These are phyloP conservation scores for Aspergillus campestris DNA, from an alignment of 495 filamentous ascomycete species.

Conservation along the genomic window DNA sequence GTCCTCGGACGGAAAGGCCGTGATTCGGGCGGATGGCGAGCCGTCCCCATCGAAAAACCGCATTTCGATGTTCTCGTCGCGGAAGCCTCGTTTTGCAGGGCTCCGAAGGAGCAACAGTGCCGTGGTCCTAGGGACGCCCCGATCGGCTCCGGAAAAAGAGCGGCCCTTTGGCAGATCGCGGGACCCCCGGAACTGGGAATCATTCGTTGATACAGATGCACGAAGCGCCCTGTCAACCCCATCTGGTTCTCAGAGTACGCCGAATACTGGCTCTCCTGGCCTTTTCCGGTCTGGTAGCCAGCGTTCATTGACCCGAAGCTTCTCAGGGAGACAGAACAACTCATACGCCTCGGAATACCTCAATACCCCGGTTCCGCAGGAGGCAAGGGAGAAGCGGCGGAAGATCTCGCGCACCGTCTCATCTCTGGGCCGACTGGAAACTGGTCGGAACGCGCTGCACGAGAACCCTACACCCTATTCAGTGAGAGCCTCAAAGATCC, in stretches of 20 bases:
- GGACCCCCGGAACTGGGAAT: conserved; percentile 79
- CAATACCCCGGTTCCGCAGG: conserved; percentile 34
- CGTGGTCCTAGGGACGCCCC: conserved; percentile 32
- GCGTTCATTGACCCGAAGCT: conserved; percentile 32
- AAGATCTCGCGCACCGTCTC: conserved; percentile 57
- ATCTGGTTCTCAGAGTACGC: conserved; percentile 61
- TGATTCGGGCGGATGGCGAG: conserved; percentile 38
- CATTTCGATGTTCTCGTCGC: conserved; percentile 44
- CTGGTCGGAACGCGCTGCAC: conserved; percentile 15
- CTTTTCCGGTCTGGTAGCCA: conserved; percentile 59
- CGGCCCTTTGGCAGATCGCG: conserved; percentile 59
- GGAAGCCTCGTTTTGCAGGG: conserved; percentile 42
- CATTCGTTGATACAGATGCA: conserved; percentile 64
- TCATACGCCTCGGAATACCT: conserved; percentile 34
- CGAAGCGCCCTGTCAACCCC: conserved; percentile 63
- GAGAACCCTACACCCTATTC: conserved; percentile 2
- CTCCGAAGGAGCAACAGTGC: conserved; percentile 58
- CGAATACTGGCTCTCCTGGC: conserved; percentile 61
- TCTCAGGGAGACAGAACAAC: conserved; percentile 47
- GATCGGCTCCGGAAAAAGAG: conserved; percentile 26
- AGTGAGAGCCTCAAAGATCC: conserved; percentile 20
- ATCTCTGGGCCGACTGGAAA: conserved; percentile 61
- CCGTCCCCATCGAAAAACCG: conserved; percentile 44
- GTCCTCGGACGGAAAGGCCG: conserved; percentile 44
- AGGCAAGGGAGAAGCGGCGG: conserved; percentile 48